Conservation (phyloP, 139 green algal genomes). For the Coelastrella sp. region DNA sequence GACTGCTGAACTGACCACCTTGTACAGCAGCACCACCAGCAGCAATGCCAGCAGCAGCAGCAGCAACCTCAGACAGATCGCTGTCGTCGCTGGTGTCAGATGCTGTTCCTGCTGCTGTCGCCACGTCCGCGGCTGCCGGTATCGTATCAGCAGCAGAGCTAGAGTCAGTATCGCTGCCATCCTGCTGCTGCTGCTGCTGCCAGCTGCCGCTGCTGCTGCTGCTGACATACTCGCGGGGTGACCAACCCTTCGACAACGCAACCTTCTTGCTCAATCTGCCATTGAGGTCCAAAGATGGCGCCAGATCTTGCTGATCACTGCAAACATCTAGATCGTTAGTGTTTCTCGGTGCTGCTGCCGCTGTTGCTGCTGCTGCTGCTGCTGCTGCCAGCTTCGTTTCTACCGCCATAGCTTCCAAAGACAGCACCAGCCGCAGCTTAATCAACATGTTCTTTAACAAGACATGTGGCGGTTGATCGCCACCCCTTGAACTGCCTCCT, state of each 20-base stretch:
- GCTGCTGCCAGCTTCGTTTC: constrained; percentile 8
- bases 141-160: neutral
- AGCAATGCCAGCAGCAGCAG: neutral
- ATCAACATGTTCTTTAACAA: constrained; percentile 16
- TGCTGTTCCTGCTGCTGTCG: constrained; percentile 17
- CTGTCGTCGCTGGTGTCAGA: neutral
- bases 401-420: constrained; percentile 22
- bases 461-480: neutral
- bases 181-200: neutral
- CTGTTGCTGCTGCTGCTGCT: constrained; percentile 7
- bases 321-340: neutral
- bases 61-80: too few relatives aligned
- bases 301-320: too few relatives aligned
- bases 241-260: too few relatives aligned
- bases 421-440: constrained; percentile 35
- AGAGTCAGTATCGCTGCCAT: neutral
- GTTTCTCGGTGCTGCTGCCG: too few relatives aligned
- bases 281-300: too few relatives aligned
- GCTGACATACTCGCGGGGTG: too few relatives aligned
- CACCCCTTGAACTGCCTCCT: neutral
- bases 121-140: neutral
- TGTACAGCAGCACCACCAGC: neutral
- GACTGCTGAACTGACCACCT: neutral
- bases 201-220: neutral
- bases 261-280: too few relatives aligned